Conservation (phyloP, 2,329 filamentous ascomycete species). For the Coniella lustricola region DNA sequence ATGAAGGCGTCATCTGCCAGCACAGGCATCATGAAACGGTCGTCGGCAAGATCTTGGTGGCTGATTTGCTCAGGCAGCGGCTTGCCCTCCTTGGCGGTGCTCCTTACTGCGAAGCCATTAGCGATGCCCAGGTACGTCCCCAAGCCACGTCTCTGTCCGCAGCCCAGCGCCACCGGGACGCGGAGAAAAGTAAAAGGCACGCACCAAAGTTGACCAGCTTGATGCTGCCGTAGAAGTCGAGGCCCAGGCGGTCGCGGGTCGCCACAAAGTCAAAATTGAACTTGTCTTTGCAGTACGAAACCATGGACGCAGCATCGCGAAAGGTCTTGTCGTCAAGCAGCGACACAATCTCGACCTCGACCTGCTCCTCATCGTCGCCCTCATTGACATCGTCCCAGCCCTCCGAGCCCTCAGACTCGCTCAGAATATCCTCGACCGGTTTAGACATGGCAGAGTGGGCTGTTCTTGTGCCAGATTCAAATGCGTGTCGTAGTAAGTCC, state of each 20-base stretch:
- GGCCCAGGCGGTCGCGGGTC: constrained; percentile 46
- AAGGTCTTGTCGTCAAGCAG: constrained; percentile 63
- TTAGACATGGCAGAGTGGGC: constrained; percentile 8
- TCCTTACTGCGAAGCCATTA: constrained; percentile 34
- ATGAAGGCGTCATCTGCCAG: constrained; percentile 86
- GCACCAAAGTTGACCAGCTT: constrained; percentile 66
- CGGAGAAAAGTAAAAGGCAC: constrained; percentile 26
- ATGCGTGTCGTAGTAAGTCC: no score
- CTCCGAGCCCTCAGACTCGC: constrained; percentile 32
- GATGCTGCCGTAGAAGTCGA: constrained; percentile 68
- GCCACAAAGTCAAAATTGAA: constrained; percentile 61
- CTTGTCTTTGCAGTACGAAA: constrained; percentile 60
- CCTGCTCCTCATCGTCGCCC: constrained; percentile 50
- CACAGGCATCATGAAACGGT: constrained; percentile 68
- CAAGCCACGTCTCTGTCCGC: neutral
- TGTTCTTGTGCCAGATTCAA: neutral
- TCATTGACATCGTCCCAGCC: constrained; percentile 27
- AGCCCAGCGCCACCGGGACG: neutral
- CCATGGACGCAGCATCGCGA: constrained; percentile 55
- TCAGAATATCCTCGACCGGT: constrained; percentile 18
- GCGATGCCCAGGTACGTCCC: neutral
- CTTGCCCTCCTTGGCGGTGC: constrained; percentile 35
- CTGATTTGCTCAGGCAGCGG: constrained; percentile 52
- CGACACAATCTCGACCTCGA: constrained; percentile 55
- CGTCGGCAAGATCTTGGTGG: constrained; percentile 61